A percentile compares a stretch with the other conserved stretches of the same genome.
Evolutionary conservation across 129 eudicot species (phyloP).

Genomic region (Flaveria ramosissima): DNA sequence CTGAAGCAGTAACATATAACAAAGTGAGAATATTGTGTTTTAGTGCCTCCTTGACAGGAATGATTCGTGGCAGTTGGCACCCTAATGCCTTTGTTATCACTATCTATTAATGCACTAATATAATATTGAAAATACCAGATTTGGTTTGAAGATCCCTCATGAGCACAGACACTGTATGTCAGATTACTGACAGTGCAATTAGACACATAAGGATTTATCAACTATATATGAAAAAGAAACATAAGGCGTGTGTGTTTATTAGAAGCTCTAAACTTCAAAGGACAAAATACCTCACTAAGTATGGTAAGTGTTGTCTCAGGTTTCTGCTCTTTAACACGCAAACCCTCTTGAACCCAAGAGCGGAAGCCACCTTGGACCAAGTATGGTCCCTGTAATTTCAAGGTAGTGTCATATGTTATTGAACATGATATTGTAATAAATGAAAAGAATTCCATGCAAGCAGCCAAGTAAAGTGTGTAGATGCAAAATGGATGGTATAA

Average conservation of each 20-base stretch:
- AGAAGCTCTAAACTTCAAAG: slow-evolving; percentile 8
- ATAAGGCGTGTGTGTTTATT: background rate
- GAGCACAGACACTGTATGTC: background rate
- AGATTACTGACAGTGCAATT: background rate
- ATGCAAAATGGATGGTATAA: slow-evolving; percentile 25
- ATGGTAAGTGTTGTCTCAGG: slow-evolving; percentile 89
- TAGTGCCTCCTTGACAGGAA: background rate
- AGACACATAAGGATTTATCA: background rate
- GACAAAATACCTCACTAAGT: slow-evolving; percentile 72
- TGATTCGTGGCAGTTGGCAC: background rate
- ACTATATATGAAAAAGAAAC: background rate
- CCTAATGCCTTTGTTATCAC: background rate
- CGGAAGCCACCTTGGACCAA: slow-evolving; percentile 84
- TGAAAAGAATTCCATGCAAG: slow-evolving; percentile 17
- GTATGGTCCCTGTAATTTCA: slow-evolving; percentile 65
- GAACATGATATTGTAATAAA: slow-evolving; percentile 11
- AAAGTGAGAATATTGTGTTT: background rate
- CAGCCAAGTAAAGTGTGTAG: background rate
- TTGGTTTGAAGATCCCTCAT: slow-evolving; percentile 7
- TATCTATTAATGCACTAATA: background rate
- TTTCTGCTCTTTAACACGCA: slow-evolving; percentile 76
- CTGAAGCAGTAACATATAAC: background rate
- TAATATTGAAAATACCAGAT: slow-evolving; percentile 1
- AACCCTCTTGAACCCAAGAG: slow-evolving; percentile 84
- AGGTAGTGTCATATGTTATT: slow-evolving; percentile 10